Conservation (phyloP, 352 stramenopile species). For the Pythium rhizo-oryzae region DNA sequence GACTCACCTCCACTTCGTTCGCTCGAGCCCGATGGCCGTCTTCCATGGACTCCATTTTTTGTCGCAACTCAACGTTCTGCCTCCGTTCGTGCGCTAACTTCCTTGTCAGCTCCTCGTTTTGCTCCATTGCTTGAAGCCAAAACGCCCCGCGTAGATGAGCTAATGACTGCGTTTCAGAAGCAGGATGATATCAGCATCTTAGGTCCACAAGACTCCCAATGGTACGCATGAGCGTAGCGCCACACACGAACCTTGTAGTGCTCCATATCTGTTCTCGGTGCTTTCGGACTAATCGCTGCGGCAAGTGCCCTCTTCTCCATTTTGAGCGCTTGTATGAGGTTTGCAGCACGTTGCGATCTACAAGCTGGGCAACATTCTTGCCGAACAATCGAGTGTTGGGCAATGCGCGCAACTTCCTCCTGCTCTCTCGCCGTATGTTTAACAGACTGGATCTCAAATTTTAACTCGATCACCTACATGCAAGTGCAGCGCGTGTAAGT, state of each 20-base stretch:
- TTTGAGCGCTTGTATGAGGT: constrained; percentile 26
- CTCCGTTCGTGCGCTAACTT: constrained; percentile 25
- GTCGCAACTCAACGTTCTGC: constrained; percentile 23
- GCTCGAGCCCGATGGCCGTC: constrained; percentile 20
- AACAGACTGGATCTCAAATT: constrained; percentile 53
- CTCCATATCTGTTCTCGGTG: constrained; percentile 32
- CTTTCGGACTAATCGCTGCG: constrained; percentile 27
- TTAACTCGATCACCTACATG: constrained; percentile 46
- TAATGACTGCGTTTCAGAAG: constrained; percentile 20
- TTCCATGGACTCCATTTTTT: constrained; percentile 31
- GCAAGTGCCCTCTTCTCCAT: constrained; percentile 26
- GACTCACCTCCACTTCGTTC: constrained; percentile 25
- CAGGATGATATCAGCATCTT: not conserved
- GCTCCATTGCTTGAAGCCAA: constrained; percentile 28
- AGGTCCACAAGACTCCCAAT: too few relatives aligned
- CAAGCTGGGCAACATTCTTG: constrained; percentile 30
- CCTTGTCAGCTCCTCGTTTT: constrained; percentile 18
- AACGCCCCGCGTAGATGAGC: constrained; percentile 30
- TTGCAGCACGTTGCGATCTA: constrained; percentile 18
- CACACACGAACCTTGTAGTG: constrained; percentile 31
- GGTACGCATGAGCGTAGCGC: not conserved
- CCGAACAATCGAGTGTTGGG: constrained; percentile 29
- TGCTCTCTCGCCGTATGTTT: constrained; percentile 38
- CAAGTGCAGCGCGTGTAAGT: not conserved
- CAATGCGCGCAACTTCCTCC: constrained; percentile 30